Conservation (phyloP, 2,329 filamentous ascomycete genomes). For the Fusarium caatingaense region DNA sequence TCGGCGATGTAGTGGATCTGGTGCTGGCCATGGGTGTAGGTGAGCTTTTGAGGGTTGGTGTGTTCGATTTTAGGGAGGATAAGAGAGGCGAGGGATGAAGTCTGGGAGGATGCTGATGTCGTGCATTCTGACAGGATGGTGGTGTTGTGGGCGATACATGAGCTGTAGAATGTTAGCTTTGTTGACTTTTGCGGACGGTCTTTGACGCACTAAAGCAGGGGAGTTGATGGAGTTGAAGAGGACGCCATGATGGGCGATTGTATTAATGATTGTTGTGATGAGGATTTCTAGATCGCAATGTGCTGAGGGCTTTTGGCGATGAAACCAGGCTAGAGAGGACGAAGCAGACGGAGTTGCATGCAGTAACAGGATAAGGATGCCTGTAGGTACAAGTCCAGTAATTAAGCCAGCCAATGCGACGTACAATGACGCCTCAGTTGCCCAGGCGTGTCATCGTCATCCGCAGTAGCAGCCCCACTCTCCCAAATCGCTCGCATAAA, state of each 20-base stretch:
- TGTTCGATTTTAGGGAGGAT: slow-evolving; percentile 97
- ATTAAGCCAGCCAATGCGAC: background rate
- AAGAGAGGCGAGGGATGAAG: slow-evolving; percentile 87
- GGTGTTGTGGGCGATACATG: slow-evolving; percentile 92
- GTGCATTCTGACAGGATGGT: slow-evolving; percentile 96
- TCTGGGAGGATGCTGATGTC: slow-evolving; percentile 82
- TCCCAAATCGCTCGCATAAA: background rate
- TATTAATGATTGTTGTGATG: background rate
- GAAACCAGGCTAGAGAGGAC: background rate
- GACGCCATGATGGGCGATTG: slow-evolving; percentile 69
- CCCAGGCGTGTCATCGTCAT: slow-evolving; percentile 39
- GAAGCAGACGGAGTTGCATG: slow-evolving; percentile 5
- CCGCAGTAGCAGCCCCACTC: slow-evolving; percentile 32
- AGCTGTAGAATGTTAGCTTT: slow-evolving; percentile 61
- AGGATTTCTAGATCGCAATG: background rate
- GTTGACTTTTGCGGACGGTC: background rate
- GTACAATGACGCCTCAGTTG: slow-evolving; percentile 41
- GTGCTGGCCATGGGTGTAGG: slow-evolving; percentile 90
- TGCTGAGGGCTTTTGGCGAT: background rate
- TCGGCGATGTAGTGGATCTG: slow-evolving; percentile 97
- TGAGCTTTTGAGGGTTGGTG: slow-evolving; percentile 83
- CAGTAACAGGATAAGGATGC: background rate
- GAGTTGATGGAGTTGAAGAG: slow-evolving; percentile 74
- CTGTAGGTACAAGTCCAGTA: background rate
- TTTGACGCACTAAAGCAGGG: slow-evolving; percentile 75